Base-by-base conservation (phyloP, 2,329 filamentous ascomycete species). In the Fusarium poae region DNA sequence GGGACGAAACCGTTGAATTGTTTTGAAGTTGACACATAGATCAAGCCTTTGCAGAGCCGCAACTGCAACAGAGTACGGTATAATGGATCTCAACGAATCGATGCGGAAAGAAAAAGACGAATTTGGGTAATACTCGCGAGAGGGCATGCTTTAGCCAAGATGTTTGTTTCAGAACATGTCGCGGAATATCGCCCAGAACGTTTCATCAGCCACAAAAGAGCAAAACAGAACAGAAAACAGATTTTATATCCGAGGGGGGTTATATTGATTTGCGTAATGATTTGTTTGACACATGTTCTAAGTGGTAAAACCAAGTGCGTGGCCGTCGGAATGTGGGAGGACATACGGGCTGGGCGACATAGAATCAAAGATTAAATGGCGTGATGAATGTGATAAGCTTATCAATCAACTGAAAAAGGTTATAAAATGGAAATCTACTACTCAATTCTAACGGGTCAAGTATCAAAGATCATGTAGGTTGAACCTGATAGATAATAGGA, bases 141-240 rank as follows among this genome's bases (percentile, higher is more conserved):
- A 27, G 27, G 16, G n/a, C 18, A 25, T 15, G 23, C 25, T 20
- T 40, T 35, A 34, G 37, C 57, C 44, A 60, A 57, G 52, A 46
- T n/a, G 45, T 62, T n/a, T 50, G 61, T 64, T 64, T 64, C 61
- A 64, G 27, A 21, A 20, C 37, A 50, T 34, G 39, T 49, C 32
- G 35, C 30, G 23, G 23, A 23, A 35, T 35, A 44, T 34, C n/a
- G 39, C 35, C 53, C 25, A 50, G 7, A 18, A 8, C 20, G 61
- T 64, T 64, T 64, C 61, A 63, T 6, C 51, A 35, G 13, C 23
- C 12, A 64, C 44, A 5, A 48, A 23, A 7, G 16, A 49, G 23
- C 21, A 25, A 25, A 49, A 49, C 45, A 6, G 16, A 43, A 54
- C 37, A 32, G 18, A 40, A 49, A 23, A 49, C 18, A 29, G 21